Percentiles rank a stretch among this genome's conserved stretches.
Conservation (phyloP, 768 basidiomycete genomes). For the Ramaria sp. region DNA sequence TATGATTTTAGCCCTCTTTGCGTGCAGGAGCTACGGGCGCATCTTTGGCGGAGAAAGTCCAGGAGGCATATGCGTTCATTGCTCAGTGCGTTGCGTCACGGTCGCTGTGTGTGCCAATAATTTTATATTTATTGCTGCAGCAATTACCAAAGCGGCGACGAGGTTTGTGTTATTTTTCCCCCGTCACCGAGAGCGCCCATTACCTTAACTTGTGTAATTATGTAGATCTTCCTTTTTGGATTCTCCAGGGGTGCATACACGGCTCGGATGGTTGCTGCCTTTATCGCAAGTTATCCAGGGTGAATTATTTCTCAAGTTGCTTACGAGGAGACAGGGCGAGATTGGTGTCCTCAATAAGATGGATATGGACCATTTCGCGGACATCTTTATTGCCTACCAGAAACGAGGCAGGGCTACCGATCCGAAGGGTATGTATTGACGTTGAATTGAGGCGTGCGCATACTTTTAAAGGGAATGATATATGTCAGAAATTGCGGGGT, state of each 20-base stretch:
- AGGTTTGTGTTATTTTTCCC: slow-evolving; percentile 29
- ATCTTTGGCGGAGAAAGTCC: slow-evolving; percentile 57
- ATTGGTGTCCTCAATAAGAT: slow-evolving; percentile 61
- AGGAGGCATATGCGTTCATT: slow-evolving; percentile 74
- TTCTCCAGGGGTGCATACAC: slow-evolving; percentile 75
- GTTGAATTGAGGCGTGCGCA: neutral
- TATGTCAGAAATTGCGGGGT: neutral
- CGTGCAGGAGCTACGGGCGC: slow-evolving; percentile 50
- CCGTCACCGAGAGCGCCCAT: neutral
- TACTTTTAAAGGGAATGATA: neutral
- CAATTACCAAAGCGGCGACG: slow-evolving; percentile 63
- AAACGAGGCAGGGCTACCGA: slow-evolving; percentile 46
- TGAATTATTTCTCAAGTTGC: neutral
- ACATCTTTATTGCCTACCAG: slow-evolving; percentile 52
- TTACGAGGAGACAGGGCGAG: slow-evolving; percentile 30
- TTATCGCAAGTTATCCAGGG: slow-evolving; percentile 34
- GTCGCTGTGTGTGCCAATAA: neutral
- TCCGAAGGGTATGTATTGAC: slow-evolving; percentile 27
- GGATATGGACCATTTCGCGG: slow-evolving; percentile 63
- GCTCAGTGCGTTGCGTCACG: slow-evolving; percentile 45
- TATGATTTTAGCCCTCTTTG: neutral
- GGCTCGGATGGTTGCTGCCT: slow-evolving; percentile 60
- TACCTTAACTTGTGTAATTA: neutral
- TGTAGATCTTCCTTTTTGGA: slow-evolving; percentile 65
- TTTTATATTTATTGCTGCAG: slow-evolving; percentile 24